Percentiles rank a stretch among this genome's conserved stretches.
phyloP scores from a whole-genome alignment of 129 eudicot genomes.

The Artemisia annua region DNA sequence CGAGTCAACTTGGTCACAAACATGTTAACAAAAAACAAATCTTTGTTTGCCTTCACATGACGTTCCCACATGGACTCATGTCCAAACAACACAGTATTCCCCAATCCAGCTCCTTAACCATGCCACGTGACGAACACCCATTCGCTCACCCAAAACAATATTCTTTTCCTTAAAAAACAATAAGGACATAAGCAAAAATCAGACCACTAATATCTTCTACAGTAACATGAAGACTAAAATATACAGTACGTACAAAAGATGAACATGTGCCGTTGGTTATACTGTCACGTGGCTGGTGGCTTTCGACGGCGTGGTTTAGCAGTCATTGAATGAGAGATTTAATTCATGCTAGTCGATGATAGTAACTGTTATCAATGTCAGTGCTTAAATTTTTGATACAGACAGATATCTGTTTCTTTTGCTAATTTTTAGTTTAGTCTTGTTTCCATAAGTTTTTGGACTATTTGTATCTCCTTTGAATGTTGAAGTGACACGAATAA shows the following conservation, averaged over 20 bases:
- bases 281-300: constrained; percentile 37
- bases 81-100: constrained; percentile 3
- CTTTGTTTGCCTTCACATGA: constrained; percentile 37
- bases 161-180: too few relatives aligned
- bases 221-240: too few relatives aligned
- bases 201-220: not conserved
- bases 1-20: too few relatives aligned
- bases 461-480: too few relatives aligned
- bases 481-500: too few relatives aligned
- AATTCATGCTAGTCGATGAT: not conserved
- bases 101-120: constrained; percentile 8
- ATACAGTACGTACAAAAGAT: not conserved
- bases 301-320: constrained; percentile 38
- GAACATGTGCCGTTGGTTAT: constrained; percentile 28
- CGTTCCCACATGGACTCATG: constrained; percentile 35
- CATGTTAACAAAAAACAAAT: constrained; percentile 17
- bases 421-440: not conserved
- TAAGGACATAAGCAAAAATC: not conserved
- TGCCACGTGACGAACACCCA: constrained; percentile 18
- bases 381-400: constrained; percentile 29
- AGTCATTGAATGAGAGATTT: constrained; percentile 33
- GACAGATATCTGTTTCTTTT: constrained; percentile 34
- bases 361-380: constrained; percentile 33
- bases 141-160: constrained; percentile 1
- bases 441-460: not conserved